These are phyloP conservation scores for Paspalum vaginatum DNA, from an alignment of 176 grass and related monocot genomes.

Conservation along the genomic window DNA sequence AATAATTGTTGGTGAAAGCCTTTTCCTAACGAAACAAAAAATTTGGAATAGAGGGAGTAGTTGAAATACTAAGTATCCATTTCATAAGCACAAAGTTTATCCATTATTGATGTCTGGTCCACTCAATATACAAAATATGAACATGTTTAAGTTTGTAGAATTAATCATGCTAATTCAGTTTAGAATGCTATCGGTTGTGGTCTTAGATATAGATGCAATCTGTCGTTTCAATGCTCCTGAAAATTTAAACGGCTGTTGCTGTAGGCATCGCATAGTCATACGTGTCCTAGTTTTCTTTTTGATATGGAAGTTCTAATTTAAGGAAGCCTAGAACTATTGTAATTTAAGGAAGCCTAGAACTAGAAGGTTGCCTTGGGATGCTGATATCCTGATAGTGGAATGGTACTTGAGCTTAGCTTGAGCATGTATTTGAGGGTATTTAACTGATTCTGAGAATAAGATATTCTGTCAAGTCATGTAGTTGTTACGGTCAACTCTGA, in stretches of 20 bases:
- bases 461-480: not conserved
- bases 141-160: conserved; percentile 23
- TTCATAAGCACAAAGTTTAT: not conserved
- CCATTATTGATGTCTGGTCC: conserved; percentile 2
- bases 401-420: not conserved
- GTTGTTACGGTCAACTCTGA: not conserved
- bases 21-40: too few relatives aligned
- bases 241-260: not conserved
- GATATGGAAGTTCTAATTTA: not conserved
- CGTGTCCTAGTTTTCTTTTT: not conserved
- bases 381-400: not conserved
- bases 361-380: conserved; percentile 6
- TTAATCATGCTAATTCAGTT: not conserved
- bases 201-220: conserved; percentile 19
- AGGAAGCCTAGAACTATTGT: not conserved
- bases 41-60: too few relatives aligned
- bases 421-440: conserved; percentile 8
- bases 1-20: too few relatives aligned
- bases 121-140: not conserved
- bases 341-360: not conserved
- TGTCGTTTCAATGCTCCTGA: not conserved
- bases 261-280: not conserved
- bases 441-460: not conserved
- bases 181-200: not conserved
- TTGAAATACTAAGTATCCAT: not conserved